These are phyloP conservation scores for Conticribra guillardii DNA, from an alignment of 108 stramenopile species.

Conservation along the genomic window DNA sequence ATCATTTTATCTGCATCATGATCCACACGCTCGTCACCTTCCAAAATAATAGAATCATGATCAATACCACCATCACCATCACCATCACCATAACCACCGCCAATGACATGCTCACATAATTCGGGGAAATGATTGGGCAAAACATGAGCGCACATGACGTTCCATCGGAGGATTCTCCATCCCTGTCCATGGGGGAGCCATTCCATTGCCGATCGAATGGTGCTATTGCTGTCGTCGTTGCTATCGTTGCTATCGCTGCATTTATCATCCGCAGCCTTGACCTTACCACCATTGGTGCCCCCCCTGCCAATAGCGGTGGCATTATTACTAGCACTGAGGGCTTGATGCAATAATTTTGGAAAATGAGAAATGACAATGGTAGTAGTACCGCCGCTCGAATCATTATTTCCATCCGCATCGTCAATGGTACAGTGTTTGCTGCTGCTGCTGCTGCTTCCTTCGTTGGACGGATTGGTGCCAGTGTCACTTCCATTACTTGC, in stretches of 20 bases:
- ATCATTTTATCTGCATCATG: too few relatives aligned
- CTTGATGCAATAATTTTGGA: background rate
- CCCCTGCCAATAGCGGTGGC: too few relatives aligned
- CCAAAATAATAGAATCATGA: too few relatives aligned
- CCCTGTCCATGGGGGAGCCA: conserved; percentile 35
- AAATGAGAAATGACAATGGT: background rate
- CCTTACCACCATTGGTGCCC: background rate
- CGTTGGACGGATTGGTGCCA: too few relatives aligned
- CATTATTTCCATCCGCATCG: background rate
- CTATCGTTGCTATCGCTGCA: background rate
- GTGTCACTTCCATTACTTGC: too few relatives aligned
- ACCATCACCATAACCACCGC: background rate
- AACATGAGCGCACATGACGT: conserved; percentile 14
- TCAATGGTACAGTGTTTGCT: too few relatives aligned
- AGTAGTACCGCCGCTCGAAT: background rate
- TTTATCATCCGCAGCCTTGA: background rate
- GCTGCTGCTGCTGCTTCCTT: too few relatives aligned
- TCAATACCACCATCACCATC: conserved; percentile 9
- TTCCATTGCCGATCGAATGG: conserved; percentile 23
- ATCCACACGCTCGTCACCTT: too few relatives aligned
- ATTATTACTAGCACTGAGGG: background rate
- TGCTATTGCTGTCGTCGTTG: background rate
- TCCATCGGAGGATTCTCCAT: conserved; percentile 33
- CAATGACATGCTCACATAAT: background rate
- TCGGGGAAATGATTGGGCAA: conserved; percentile 22